Evolutionary conservation across 2,329 filamentous ascomycete genomes (phyloP).

Genomic region (Plectosphaerella plurivora): DNA sequence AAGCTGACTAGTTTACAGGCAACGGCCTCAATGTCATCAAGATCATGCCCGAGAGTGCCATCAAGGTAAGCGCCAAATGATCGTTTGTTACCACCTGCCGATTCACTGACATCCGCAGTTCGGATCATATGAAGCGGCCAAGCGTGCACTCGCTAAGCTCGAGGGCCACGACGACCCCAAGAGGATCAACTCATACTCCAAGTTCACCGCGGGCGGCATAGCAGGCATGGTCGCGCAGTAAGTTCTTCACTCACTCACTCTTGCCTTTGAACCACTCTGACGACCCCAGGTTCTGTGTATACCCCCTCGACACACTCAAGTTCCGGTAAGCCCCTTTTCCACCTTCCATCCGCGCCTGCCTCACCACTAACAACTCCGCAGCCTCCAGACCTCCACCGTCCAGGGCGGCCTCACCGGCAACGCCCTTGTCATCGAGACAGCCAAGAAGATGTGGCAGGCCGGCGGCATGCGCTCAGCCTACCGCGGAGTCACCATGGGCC

Average conservation of each 20-base stretch:
- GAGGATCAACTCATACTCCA: conserved; percentile 75
- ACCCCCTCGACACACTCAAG: conserved; percentile 83
- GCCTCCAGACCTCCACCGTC: conserved; percentile 93
- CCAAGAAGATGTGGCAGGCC: conserved; percentile 77
- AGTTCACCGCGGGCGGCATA: conserved; percentile 85
- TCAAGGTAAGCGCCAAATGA: conserved; percentile 52
- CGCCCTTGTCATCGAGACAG: conserved; percentile 75
- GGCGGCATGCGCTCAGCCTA: conserved; percentile 77
- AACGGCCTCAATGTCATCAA: conserved; percentile 96
- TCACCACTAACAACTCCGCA: conserved; percentile 37
- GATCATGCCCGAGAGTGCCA: conserved; percentile 97
- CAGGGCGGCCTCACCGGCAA: conserved; percentile 80
- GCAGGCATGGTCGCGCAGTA: conserved; percentile 93
- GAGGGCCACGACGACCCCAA: conserved; percentile 85
- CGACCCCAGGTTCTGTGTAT: conserved; percentile 71
- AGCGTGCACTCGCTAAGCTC: conserved; percentile 76
- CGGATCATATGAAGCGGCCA: conserved; percentile 93
- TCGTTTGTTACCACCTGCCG: neutral
- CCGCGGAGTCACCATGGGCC: conserved; percentile 86
- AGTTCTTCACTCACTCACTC: conserved; percentile 24
- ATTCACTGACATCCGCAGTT: conserved; percentile 43
- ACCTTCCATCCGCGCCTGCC: conserved; percentile 1
- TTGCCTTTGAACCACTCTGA: neutral
- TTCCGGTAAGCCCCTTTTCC: conserved; percentile 39
- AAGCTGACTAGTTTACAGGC: conserved; percentile 43